These are phyloP conservation scores for Gymnopus androsaceus DNA, from an alignment of 1,284 basidiomycete species.

Conservation along the genomic window DNA sequence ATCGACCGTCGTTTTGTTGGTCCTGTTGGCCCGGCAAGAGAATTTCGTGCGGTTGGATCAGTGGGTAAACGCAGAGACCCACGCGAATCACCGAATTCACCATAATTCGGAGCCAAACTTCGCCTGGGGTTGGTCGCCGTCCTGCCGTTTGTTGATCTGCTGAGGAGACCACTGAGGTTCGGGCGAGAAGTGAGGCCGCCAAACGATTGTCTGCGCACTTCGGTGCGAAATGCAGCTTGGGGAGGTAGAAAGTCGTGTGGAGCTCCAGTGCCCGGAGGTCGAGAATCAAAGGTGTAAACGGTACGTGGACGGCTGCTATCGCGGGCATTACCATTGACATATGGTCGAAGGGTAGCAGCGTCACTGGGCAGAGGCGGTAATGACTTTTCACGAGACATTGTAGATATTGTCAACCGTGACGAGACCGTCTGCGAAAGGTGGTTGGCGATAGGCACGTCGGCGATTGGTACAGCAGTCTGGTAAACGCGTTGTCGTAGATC, in stretches of 20 bases:
- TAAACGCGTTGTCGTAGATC: conserved; percentile 53
- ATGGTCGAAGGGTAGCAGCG: conserved; percentile 33
- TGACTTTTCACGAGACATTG: conserved; percentile 66
- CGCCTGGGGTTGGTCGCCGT: conserved; percentile 27
- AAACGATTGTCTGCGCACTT: conserved; percentile 73
- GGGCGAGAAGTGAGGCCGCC: conserved; percentile 62
- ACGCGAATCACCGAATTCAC: conserved; percentile 69
- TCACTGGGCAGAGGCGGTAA: conserved; percentile 75
- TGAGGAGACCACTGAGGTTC: conserved; percentile 35
- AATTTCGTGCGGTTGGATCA: conserved; percentile 3
- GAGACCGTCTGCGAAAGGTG: conserved; percentile 28
- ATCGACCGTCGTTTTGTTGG: conserved; percentile 67
- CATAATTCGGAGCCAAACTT: conserved; percentile 44
- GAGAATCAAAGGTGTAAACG: conserved; percentile 61
- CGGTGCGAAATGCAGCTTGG: conserved; percentile 62
- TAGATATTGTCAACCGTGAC: conserved; percentile 10
- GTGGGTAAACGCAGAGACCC: conserved; percentile 47
- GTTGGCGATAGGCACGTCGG: conserved; percentile 31
- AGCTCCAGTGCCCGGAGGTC: conserved; percentile 41
- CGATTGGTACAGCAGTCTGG: conserved; percentile 36
- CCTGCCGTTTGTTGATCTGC: conserved; percentile 13
- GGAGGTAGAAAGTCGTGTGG: conserved; percentile 58
- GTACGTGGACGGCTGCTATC: conserved; percentile 61
- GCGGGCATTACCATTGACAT: conserved; percentile 24
- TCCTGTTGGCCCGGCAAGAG: conserved; percentile 25